Base-by-base conservation (phyloP, 345 rosid species). In the Bruguiera gymnorhiza region DNA sequence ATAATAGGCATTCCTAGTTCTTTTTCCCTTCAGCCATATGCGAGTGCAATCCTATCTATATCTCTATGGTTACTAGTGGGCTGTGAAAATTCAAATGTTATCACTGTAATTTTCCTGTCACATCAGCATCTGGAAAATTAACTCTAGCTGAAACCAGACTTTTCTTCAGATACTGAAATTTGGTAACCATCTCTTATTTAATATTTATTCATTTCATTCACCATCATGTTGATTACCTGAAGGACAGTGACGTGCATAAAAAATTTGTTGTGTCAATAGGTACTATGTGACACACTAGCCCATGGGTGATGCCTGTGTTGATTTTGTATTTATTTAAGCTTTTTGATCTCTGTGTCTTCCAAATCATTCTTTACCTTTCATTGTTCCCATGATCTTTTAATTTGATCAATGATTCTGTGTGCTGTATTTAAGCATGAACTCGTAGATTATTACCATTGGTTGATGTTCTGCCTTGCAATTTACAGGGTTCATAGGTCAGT, bases 401-500 rank as follows among this genome's bases (percentile, higher is more conserved):
- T 43, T 43, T 43, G 18, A 43, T 43, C 50, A 3, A 13, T 15
- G 50, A 43, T 15, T 43, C 3, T 1, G 16, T 3, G 0, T 39
- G 46, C 46, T 10, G 3, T 39, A 39, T 39, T 9, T 11, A 39
- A 39, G 19, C 18, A 56, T 54, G 46, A 23, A 11, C 6, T 36
- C 60, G 7, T 21, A 9, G 58, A 15, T 60, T 69, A 20, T 66
- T 32, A 58, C 60, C 8, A 34, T 57, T 56, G 67, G 23, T 64
- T 79, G 31, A 58, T 36, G 27, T 63, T 51, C 64, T 75, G 50
- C 75, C 70, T 70, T 75, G 58, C 55, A 78, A 72, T 78, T 71
- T 76, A 39, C 65, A 95, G 99, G 91, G 72, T 91, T 61, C 83
- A 85, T 77, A 87, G 89, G 80, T 82, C 87, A 75, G 73, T 84